A percentile compares a stretch with the other conserved stretches of the same genome.
Conservation (phyloP, 176 grass and related monocot species). For the Tuctoria greenei region DNA sequence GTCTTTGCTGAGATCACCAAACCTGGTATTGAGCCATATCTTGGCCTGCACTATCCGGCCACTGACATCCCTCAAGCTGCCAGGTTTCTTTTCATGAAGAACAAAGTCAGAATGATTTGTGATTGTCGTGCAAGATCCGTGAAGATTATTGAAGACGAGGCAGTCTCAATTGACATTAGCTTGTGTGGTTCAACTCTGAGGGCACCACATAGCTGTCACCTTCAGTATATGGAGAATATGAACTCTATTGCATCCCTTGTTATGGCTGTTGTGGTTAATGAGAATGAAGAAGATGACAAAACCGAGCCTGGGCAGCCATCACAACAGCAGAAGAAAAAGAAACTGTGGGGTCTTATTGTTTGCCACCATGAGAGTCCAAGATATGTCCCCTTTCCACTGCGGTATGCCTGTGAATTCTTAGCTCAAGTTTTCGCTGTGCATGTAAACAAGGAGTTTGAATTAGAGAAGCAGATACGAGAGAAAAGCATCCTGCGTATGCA, state of each 20-base stretch:
- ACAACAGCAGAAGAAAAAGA: conserved; percentile 62
- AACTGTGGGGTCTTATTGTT: conserved; percentile 84
- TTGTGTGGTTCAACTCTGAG: conserved; percentile 86
- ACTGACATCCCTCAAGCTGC: conserved; percentile 94
- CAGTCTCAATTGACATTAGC: conserved; percentile 63
- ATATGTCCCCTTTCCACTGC: conserved; percentile 85
- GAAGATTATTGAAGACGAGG: conserved; percentile 63
- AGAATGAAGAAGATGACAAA: conserved; percentile 55
- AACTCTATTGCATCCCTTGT: conserved; percentile 89
- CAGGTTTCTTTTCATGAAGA: conserved; percentile 95
- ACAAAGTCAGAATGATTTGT: conserved; percentile 92
- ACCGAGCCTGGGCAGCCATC: conserved; percentile 32
- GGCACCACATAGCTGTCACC: conserved; percentile 83
- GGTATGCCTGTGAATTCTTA: conserved; percentile 95
- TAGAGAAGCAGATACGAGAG: conserved; percentile 82
- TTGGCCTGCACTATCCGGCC: conserved; percentile 87
- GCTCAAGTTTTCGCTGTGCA: conserved; percentile 93
- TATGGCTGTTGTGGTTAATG: conserved; percentile 88
- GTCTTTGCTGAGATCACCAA: conserved; percentile 80
- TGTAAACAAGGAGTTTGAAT: conserved; percentile 88
- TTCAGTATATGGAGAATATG: conserved; percentile 99
- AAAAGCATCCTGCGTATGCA: conserved; percentile 88
- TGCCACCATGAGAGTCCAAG: conserved; percentile 89
- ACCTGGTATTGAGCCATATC: conserved; percentile 82
- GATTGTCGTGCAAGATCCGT: conserved; percentile 71